These are phyloP conservation scores for Trichoderma brevicompactum DNA, from an alignment of 2,329 filamentous ascomycete species.

Conservation along the genomic window DNA sequence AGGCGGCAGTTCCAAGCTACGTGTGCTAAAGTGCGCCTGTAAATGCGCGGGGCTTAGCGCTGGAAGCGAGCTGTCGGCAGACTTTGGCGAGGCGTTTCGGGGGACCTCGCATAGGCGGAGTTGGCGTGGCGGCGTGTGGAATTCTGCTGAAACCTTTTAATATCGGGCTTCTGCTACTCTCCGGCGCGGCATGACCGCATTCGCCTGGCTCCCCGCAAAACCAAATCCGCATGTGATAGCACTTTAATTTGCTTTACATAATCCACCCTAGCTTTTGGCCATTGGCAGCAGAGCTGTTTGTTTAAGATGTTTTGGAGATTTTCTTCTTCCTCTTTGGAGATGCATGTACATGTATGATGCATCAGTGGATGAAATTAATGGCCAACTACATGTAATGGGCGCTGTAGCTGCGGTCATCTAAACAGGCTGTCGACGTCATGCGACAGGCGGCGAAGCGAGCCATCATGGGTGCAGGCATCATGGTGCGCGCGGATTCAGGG, in stretches of 20 bases:
- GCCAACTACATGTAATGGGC: too few relatives aligned
- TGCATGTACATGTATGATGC: too few relatives aligned
- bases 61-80: slow-evolving; percentile 5
- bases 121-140: not conserved
- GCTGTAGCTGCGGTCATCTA: not conserved
- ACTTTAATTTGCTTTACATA: slow-evolving; percentile 1
- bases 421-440: slow-evolving; percentile 16
- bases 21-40: slow-evolving; percentile 5
- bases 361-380: too few relatives aligned
- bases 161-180: slow-evolving; percentile 10
- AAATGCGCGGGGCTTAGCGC: slow-evolving; percentile 22
- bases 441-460: not conserved
- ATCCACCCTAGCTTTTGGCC: not conserved
- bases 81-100: not conserved
- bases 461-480: not conserved
- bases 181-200: slow-evolving; percentile 18
- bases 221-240: slow-evolving; percentile 17
- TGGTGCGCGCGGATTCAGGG: not conserved
- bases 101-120: too few relatives aligned
- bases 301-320: too few relatives aligned
- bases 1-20: not conserved
- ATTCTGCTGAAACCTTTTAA: slow-evolving; percentile 7
- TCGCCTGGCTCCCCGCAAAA: slow-evolving; percentile 10
- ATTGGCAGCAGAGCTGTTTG: too few relatives aligned
- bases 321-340: too few relatives aligned